Evolutionary conservation across 164 flowering plant genomes (phyloP).

Genomic region (Platanus orientalis): DNA sequence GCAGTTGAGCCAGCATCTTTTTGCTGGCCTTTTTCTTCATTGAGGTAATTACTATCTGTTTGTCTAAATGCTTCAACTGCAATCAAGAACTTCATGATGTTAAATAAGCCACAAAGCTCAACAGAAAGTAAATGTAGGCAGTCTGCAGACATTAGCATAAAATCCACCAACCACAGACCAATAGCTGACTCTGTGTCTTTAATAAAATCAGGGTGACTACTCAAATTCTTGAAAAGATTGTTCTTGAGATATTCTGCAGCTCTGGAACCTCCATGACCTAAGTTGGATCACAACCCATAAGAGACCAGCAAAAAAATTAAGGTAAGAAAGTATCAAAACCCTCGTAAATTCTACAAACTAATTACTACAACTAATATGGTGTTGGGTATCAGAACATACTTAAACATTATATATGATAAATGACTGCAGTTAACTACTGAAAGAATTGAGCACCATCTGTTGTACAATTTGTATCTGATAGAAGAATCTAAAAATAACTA

Average conservation of each 20-base stretch:
- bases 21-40: slow-evolving; percentile 57
- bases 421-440: not conserved
- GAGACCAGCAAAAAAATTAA: slow-evolving; percentile 4
- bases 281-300: slow-evolving; percentile 8
- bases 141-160: not conserved
- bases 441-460: too few relatives aligned
- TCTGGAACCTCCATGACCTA: slow-evolving; percentile 83
- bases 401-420: not conserved
- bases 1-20: slow-evolving; percentile 89
- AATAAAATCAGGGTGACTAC: slow-evolving; percentile 62
- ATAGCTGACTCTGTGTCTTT: slow-evolving; percentile 70
- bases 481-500: not conserved
- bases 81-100: slow-evolving; percentile 6
- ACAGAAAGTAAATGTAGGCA: not conserved
- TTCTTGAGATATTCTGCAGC: slow-evolving; percentile 75
- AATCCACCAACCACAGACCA: slow-evolving; percentile 39
- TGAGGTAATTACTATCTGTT: slow-evolving; percentile 65
- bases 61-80: slow-evolving; percentile 68
- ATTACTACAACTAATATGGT: too few relatives aligned
- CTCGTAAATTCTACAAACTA: not conserved
- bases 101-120: not conserved
- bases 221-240: slow-evolving; percentile 69
- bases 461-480: not conserved
- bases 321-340: not conserved
- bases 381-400: not conserved